phyloP scores from a whole-genome alignment of 1,284 basidiomycete species.

The Cryptococcus sp. region DNA sequence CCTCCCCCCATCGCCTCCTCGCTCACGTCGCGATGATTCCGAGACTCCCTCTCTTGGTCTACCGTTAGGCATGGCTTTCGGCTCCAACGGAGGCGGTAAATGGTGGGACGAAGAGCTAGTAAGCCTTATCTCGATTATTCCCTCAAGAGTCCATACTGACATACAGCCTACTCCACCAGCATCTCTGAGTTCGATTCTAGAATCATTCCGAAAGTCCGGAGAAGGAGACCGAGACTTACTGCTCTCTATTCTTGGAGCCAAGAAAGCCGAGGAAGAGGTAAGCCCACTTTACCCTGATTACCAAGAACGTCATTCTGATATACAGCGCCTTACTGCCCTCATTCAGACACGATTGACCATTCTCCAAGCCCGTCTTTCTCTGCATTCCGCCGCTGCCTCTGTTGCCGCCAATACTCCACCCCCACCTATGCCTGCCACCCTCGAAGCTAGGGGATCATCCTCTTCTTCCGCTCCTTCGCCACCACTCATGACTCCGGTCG shows the following conservation, averaged over 20 bases:
- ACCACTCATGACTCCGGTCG: constrained; percentile 1
- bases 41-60: constrained; percentile 27
- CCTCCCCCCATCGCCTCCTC: constrained; percentile 37
- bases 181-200: constrained; percentile 72
- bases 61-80: constrained; percentile 25
- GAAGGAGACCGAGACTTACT: constrained; percentile 86
- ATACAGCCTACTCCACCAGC: constrained; percentile 57
- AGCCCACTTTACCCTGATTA: constrained; percentile 12
- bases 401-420: constrained; percentile 4
- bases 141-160: not conserved
- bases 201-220: constrained; percentile 73
- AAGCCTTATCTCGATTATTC: constrained; percentile 6
- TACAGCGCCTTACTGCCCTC: constrained; percentile 40
- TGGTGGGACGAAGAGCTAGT: constrained; percentile 46
- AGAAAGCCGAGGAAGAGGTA: constrained; percentile 82
- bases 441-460: not conserved
- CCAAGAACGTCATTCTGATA: not conserved
- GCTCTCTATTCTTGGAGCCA: constrained; percentile 79
- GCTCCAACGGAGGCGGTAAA: constrained; percentile 26
- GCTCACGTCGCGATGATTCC: constrained; percentile 31
- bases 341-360: constrained; percentile 44
- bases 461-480: constrained; percentile 6
- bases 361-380: constrained; percentile 40
- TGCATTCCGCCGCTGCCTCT: constrained; percentile 29
- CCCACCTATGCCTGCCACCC: not conserved